A percentile compares a stretch with the other conserved stretches of the same genome.
Conservation (phyloP, 306 rosid species). For the Prunus padus region DNA sequence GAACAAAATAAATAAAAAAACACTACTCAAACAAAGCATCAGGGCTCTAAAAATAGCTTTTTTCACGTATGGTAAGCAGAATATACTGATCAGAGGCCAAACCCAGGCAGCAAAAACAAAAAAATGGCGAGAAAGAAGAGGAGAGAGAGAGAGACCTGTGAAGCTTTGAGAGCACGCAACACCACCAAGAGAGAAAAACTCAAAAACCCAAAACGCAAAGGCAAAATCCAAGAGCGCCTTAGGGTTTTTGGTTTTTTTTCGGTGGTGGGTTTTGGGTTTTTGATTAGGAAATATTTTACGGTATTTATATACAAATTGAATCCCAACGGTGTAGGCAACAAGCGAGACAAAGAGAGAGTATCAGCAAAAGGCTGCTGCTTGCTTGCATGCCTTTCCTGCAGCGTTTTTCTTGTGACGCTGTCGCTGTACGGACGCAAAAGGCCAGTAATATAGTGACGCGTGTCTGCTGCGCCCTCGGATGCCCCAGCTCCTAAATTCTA, state of each 20-base stretch:
- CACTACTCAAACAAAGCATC: too few species aligned
- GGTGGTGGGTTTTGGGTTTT: not conserved
- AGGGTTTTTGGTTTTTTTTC: not conserved
- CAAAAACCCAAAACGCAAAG: too few species aligned
- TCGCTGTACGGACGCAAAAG: not conserved
- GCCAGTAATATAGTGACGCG: not conserved
- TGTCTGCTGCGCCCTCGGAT: not conserved
- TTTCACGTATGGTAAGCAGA: too few species aligned
- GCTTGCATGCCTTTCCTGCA: not conserved
- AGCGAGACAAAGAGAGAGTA: not conserved
- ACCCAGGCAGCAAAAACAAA: too few species aligned
- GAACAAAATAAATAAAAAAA: too few species aligned
- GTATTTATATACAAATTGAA: not conserved
- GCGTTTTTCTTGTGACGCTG: not conserved
- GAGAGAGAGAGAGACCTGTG: too few species aligned
- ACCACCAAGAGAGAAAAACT: too few species aligned
- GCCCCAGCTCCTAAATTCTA: not conserved
- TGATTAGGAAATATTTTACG: not conserved
- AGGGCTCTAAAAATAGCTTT: too few species aligned
- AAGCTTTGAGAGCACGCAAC: too few species aligned
- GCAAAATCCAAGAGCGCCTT: too few species aligned
- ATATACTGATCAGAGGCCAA: too few species aligned
- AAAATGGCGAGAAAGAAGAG: too few species aligned
- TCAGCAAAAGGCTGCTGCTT: not conserved
- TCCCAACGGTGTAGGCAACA: not conserved